These are phyloP conservation scores for Globisporangium sylvaticum DNA, from an alignment of 352 stramenopile species.

Conservation along the genomic window DNA sequence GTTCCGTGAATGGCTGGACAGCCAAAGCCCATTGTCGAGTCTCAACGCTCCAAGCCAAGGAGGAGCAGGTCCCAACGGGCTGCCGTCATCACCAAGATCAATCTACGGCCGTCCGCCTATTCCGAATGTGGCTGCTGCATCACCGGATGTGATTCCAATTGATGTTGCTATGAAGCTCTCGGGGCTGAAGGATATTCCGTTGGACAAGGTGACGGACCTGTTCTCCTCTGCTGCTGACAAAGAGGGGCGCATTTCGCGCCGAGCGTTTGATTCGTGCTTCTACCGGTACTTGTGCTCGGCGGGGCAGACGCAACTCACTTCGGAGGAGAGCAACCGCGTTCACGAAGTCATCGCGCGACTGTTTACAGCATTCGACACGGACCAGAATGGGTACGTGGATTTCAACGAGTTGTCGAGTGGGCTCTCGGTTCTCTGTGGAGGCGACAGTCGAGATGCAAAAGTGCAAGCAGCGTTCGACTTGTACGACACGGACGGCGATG, in stretches of 20 bases:
- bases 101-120: background rate
- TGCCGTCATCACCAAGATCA: background rate
- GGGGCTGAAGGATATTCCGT: slow-evolving; percentile 51
- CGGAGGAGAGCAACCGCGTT: slow-evolving; percentile 46
- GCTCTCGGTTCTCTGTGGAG: slow-evolving; percentile 65
- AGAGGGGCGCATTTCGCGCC: slow-evolving; percentile 52
- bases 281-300: slow-evolving; percentile 58
- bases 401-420: slow-evolving; percentile 74
- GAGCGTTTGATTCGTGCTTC: slow-evolving; percentile 72
- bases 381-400: slow-evolving; percentile 70
- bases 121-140: slow-evolving; percentile 3
- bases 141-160: slow-evolving; percentile 43
- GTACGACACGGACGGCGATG: slow-evolving; percentile 81
- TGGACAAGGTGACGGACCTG: slow-evolving; percentile 58
- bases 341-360: slow-evolving; percentile 72
- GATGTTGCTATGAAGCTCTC: slow-evolving; percentile 72
- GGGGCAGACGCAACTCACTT: slow-evolving; percentile 29
- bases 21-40: slow-evolving; percentile 34
- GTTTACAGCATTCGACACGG: slow-evolving; percentile 76
- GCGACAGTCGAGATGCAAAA: slow-evolving; percentile 52
- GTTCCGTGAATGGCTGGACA: slow-evolving; percentile 72
- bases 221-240: slow-evolving; percentile 49
- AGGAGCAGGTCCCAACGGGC: background rate
- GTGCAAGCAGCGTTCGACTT: slow-evolving; percentile 78
- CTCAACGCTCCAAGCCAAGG: background rate